Evolutionary conservation across 441 rosid species (phyloP).

Genomic region (Erysimum cheiri): DNA sequence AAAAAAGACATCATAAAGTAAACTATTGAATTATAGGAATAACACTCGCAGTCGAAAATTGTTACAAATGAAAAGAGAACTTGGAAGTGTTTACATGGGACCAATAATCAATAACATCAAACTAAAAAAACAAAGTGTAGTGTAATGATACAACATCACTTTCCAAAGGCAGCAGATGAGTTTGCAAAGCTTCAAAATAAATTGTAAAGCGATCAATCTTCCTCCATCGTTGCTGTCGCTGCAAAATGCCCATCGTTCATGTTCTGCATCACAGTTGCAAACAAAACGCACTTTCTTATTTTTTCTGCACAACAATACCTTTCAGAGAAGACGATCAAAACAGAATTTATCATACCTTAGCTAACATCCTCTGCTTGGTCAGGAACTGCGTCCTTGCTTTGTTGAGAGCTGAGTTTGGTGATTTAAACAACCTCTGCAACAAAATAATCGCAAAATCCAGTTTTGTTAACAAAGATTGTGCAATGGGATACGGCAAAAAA

Average conservation of each 20-base stretch:
- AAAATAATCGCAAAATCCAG: slow-evolving; percentile 13
- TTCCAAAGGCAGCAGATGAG: slow-evolving; percentile 1
- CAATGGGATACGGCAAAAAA: neutral
- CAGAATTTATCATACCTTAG: slow-evolving; percentile 51
- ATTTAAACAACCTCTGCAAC: slow-evolving; percentile 63
- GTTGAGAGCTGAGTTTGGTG: slow-evolving; percentile 74
- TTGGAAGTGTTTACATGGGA: neutral
- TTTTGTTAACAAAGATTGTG: slow-evolving; percentile 13
- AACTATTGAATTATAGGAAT: neutral
- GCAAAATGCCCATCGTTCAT: slow-evolving; percentile 41
- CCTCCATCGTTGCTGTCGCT: slow-evolving; percentile 20
- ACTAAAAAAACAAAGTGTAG: slow-evolving; percentile 2
- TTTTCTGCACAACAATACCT: neutral
- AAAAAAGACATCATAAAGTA: neutral
- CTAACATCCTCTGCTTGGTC: slow-evolving; percentile 82
- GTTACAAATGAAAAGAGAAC: neutral
- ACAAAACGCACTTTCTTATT: neutral
- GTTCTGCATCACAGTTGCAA: slow-evolving; percentile 33
- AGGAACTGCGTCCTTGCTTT: slow-evolving; percentile 88
- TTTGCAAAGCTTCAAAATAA: slow-evolving; percentile 18
- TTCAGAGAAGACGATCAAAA: slow-evolving; percentile 1
- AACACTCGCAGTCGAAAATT: neutral
- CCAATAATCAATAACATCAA: slow-evolving; percentile 4
- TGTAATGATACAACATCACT: neutral
- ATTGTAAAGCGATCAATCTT: slow-evolving; percentile 10